phyloP scores from a whole-genome alignment of 805 yeast genomes.

The Pichia gijzeniarum region DNA sequence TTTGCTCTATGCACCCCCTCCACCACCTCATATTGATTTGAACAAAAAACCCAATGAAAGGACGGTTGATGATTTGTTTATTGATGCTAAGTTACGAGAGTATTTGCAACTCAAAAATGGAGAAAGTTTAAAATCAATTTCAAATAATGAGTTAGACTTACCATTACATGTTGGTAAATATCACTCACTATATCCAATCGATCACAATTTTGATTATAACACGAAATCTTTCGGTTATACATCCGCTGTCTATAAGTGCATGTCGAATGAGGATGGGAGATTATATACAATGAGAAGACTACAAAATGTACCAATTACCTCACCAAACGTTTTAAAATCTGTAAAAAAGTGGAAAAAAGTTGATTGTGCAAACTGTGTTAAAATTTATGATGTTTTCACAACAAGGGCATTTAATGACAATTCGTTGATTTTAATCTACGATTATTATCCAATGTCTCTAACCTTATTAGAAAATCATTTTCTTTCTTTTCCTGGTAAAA shows the following conservation, averaged over 20 bases:
- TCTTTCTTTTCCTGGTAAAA: constrained; percentile 32
- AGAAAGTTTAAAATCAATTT: constrained; percentile 60
- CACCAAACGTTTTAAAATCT: constrained; percentile 53
- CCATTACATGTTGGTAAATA: constrained; percentile 78
- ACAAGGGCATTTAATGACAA: constrained; percentile 79
- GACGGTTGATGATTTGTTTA: constrained; percentile 60
- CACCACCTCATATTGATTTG: constrained; percentile 63
- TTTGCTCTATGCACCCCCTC: constrained; percentile 85
- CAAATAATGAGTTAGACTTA: constrained; percentile 44
- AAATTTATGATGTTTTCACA: constrained; percentile 76
- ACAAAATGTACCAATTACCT: constrained; percentile 48
- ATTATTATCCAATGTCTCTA: constrained; percentile 71
- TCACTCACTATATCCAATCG: constrained; percentile 82
- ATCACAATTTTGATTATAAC: constrained; percentile 37
- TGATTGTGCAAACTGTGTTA: constrained; percentile 53
- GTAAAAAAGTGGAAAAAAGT: constrained; percentile 64
- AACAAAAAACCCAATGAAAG: constrained; percentile 68
- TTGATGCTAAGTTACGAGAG: constrained; percentile 68
- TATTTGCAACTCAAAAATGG: constrained; percentile 66
- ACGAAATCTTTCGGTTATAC: constrained; percentile 45
- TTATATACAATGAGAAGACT: constrained; percentile 72
- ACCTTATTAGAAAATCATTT: constrained; percentile 69
- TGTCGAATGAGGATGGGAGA: constrained; percentile 71
- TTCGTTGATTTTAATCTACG: constrained; percentile 73
- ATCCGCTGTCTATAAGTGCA: constrained; percentile 69